A percentile compares a stretch with the other conserved stretches of the same genome.
Evolutionary conservation across 768 basidiomycete species (phyloP).

Genomic region (Fistulinella prunicolor): DNA sequence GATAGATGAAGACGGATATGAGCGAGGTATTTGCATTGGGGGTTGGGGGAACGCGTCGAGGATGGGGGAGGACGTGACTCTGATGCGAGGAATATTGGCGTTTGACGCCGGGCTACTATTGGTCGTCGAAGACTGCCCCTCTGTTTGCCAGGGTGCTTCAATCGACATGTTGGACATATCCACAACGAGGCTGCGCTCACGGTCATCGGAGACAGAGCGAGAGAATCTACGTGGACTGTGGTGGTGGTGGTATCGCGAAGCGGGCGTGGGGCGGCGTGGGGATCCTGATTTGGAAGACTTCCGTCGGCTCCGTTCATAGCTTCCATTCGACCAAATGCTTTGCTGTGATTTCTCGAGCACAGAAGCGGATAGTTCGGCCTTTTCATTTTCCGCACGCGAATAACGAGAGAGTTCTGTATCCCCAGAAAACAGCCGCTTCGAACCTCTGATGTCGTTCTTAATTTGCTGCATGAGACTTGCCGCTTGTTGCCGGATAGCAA

Average conservation of each 20-base stretch:
- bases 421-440: slow-evolving; percentile 68
- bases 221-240: slow-evolving; percentile 44
- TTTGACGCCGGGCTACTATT: slow-evolving; percentile 4
- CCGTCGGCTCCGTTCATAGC: slow-evolving; percentile 26
- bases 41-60: slow-evolving; percentile 31
- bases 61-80: slow-evolving; percentile 27
- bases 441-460: slow-evolving; percentile 65
- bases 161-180: slow-evolving; percentile 46
- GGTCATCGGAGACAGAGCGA: slow-evolving; percentile 41
- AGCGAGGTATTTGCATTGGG: slow-evolving; percentile 28
- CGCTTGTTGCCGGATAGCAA: slow-evolving; percentile 72
- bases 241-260: slow-evolving; percentile 31
- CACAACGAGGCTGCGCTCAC: slow-evolving; percentile 39
- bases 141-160: slow-evolving; percentile 34
- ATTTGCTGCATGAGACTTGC: slow-evolving; percentile 84
- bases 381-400: slow-evolving; percentile 21
- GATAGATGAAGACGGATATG: slow-evolving; percentile 52
- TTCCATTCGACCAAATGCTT: slow-evolving; percentile 28
- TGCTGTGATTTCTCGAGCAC: slow-evolving; percentile 21
- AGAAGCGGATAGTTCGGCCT: slow-evolving; percentile 11
- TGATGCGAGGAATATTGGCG: slow-evolving; percentile 25
- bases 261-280: slow-evolving; percentile 34
- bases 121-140: slow-evolving; percentile 15
- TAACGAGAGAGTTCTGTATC: slow-evolving; percentile 56
- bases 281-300: slow-evolving; percentile 24